phyloP scores from a whole-genome alignment of 1,139 yeast genomes.

The Protomyces inundatus region DNA sequence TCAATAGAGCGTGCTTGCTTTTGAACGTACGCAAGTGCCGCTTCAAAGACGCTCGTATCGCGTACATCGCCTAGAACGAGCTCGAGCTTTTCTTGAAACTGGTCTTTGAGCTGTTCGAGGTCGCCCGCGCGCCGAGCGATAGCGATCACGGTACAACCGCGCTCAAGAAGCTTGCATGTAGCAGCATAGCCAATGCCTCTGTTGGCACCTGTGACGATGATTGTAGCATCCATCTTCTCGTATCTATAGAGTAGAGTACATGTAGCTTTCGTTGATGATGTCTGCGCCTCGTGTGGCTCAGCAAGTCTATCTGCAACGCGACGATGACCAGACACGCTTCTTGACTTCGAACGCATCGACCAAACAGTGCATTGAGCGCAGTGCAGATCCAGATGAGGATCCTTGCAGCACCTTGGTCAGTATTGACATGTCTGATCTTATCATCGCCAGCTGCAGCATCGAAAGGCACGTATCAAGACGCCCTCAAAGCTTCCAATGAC shows the following conservation, averaged over 20 bases:
- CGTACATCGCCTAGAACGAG: slow-evolving; percentile 63
- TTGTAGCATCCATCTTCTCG: neutral
- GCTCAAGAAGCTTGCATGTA: slow-evolving; percentile 34
- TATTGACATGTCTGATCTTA: too few species aligned
- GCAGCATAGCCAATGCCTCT: slow-evolving; percentile 65
- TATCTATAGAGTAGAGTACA: too few species aligned
- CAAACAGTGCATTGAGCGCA: too few species aligned
- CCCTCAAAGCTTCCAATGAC: slow-evolving; percentile 27
- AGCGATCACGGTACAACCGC: slow-evolving; percentile 54
- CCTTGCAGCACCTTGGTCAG: too few species aligned
- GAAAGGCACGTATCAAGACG: neutral
- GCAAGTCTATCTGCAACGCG: too few species aligned
- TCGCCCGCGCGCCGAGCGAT: slow-evolving; percentile 55
- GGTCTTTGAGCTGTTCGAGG: slow-evolving; percentile 17
- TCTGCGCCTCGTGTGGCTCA: too few species aligned
- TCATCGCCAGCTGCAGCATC: too few species aligned
- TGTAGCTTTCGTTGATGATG: too few species aligned
- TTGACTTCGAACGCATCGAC: too few species aligned
- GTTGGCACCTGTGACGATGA: slow-evolving; percentile 35
- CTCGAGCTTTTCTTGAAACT: slow-evolving; percentile 14
- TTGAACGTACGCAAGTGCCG: slow-evolving; percentile 43
- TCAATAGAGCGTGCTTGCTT: slow-evolving; percentile 63
- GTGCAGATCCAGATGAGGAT: too few species aligned
- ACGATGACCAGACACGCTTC: too few species aligned
- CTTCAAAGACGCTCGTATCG: slow-evolving; percentile 41